phyloP scores from a whole-genome alignment of 2,329 filamentous ascomycete genomes.

The Fusarium sp. region DNA sequence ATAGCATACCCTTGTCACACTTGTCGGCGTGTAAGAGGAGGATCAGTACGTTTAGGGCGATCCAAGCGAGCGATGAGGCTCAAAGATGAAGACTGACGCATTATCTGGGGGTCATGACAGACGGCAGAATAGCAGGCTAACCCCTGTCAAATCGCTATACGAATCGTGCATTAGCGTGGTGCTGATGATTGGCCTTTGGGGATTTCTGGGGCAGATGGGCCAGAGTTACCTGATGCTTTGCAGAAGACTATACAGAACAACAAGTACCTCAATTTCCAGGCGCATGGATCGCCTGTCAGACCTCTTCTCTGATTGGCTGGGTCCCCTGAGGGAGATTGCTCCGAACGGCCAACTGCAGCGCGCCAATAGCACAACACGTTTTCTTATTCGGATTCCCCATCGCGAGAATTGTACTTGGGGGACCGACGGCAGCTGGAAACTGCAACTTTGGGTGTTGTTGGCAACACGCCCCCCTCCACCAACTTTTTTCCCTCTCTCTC shows the following conservation, averaged over 20 bases:
- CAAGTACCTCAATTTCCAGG: constrained; percentile 25
- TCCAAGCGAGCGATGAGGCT: constrained; percentile 34
- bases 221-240: background rate
- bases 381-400: constrained; percentile 40
- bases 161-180: constrained; percentile 28
- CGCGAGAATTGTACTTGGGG: constrained; percentile 9
- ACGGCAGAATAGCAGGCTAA: background rate
- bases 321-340: constrained; percentile 32
- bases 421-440: background rate
- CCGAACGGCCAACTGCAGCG: constrained; percentile 3
- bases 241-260: background rate
- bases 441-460: background rate
- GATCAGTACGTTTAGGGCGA: constrained; percentile 2
- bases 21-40: background rate
- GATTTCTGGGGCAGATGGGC: background rate
- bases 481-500: background rate
- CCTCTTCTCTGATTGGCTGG: constrained; percentile 29
- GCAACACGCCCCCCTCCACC: constrained; percentile 15
- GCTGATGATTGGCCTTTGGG: constrained; percentile 5
- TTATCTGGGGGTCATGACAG: constrained; percentile 17
- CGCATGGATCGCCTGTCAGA: constrained; percentile 19
- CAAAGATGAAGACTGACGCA: constrained; percentile 22
- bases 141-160: constrained; percentile 28
- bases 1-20: constrained; percentile 35
- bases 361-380: constrained; percentile 43